These are phyloP conservation scores for Nosema granulosis DNA, from an alignment of 371 early-diverging fungal genomes.

Conservation along the genomic window DNA sequence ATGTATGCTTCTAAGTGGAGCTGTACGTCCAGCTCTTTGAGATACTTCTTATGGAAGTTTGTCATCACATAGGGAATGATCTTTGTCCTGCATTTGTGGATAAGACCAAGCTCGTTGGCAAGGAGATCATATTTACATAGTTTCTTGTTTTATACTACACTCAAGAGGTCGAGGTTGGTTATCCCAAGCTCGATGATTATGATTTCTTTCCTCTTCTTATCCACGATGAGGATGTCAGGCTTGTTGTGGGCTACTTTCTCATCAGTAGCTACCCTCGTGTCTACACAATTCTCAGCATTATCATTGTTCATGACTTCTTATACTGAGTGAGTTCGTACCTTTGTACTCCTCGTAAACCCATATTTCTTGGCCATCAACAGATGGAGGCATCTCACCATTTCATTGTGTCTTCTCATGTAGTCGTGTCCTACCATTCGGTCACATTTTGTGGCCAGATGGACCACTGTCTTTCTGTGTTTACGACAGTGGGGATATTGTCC, in stretches of 20 bases:
- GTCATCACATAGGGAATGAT: neutral
- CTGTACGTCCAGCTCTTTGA: neutral
- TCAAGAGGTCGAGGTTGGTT: neutral
- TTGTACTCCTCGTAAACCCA: neutral
- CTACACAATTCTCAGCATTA: neutral
- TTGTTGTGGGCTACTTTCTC: neutral
- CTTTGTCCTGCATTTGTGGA: neutral
- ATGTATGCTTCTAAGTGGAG: neutral
- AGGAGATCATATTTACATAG: neutral
- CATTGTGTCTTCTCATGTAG: neutral
- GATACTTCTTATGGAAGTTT: neutral
- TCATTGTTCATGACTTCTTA: neutral
- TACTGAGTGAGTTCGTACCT: neutral
- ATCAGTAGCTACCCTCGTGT: neutral
- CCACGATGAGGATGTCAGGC: neutral
- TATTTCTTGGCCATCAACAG: neutral
- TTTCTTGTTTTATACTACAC: neutral
- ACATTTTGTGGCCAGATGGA: constrained; percentile 3
- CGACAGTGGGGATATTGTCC: neutral
- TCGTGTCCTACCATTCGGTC: neutral
- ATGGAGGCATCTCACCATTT: neutral
- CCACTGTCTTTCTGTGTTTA: neutral
- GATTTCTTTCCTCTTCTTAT: neutral
- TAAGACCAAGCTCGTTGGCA: neutral
- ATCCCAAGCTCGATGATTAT: neutral